Percentiles rank a stretch among this genome's conserved stretches.
Evolutionary conservation across 208 protist genomes (phyloP).

Genomic region (Trichomonas vaginalis): DNA sequence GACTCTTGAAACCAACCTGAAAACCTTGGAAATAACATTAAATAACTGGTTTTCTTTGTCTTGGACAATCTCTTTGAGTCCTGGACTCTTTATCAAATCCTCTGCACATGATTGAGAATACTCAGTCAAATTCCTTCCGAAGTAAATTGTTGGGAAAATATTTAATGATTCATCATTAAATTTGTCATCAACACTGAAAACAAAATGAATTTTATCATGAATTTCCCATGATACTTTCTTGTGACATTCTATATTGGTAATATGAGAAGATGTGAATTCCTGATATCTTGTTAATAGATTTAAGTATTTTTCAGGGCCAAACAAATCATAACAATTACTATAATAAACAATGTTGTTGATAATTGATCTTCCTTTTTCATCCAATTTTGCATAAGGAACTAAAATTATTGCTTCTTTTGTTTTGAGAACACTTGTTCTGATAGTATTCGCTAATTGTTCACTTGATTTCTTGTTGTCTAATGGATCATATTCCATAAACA

Average conservation of each 20-base stretch:
- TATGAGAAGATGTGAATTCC: neutral
- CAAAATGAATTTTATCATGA: neutral
- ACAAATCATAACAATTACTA: neutral
- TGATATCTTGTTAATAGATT: neutral
- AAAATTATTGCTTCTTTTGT: neutral
- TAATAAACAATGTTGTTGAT: neutral
- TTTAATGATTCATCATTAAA: neutral
- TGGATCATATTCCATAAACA: neutral
- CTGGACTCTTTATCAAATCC: neutral
- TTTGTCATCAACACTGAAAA: neutral
- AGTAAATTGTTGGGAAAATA: neutral
- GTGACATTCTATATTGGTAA: neutral
- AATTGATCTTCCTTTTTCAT: neutral
- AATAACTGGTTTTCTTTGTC: neutral
- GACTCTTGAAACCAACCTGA: neutral
- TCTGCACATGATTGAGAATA: neutral
- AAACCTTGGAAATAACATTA: neutral
- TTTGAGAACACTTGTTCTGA: neutral
- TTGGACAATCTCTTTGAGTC: neutral
- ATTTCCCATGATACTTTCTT: neutral
- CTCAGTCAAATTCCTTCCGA: neutral
- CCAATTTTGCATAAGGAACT: neutral
- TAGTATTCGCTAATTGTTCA: neutral
- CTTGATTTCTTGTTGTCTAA: neutral
- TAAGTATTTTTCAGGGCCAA: neutral